phyloP scores from a whole-genome alignment of 805 yeast genomes.

The Spathaspora passalidarum region DNA sequence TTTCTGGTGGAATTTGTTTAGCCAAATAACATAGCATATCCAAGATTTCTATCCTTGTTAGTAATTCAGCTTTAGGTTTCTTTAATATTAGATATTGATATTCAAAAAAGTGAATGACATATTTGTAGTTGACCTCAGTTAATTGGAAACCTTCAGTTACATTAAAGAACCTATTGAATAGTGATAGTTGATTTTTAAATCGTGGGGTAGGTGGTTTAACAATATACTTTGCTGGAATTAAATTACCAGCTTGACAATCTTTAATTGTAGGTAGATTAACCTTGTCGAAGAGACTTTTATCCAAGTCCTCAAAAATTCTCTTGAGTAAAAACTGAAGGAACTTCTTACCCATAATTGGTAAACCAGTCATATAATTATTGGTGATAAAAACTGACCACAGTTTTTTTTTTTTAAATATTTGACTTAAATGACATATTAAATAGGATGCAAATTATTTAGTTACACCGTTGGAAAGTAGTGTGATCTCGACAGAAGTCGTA shows the following conservation, averaged over 20 bases:
- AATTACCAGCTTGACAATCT: neutral
- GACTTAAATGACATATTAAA: no score
- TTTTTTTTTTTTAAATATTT: no score
- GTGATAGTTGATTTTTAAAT: neutral
- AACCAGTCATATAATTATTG: neutral
- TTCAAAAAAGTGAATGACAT: neutral
- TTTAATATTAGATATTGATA: neutral
- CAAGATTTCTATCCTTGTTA: neutral
- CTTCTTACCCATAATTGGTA: neutral
- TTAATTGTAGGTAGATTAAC: neutral
- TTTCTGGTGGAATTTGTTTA: neutral
- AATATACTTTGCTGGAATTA: neutral
- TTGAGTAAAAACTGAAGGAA: neutral
- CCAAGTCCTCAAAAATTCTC: conserved; percentile 3
- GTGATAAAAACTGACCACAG: neutral
- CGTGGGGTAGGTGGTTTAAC: neutral
- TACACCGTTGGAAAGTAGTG: no score
- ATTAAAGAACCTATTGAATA: neutral
- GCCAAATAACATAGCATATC: neutral
- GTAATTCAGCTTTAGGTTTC: no score
- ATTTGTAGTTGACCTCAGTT: neutral
- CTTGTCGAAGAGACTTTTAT: neutral
- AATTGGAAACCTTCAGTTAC: neutral
- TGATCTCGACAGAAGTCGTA: no score
- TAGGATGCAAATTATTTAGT: no score